Conservation (phyloP, 2,329 filamentous ascomycete species). For the Botrytis fabae region DNA sequence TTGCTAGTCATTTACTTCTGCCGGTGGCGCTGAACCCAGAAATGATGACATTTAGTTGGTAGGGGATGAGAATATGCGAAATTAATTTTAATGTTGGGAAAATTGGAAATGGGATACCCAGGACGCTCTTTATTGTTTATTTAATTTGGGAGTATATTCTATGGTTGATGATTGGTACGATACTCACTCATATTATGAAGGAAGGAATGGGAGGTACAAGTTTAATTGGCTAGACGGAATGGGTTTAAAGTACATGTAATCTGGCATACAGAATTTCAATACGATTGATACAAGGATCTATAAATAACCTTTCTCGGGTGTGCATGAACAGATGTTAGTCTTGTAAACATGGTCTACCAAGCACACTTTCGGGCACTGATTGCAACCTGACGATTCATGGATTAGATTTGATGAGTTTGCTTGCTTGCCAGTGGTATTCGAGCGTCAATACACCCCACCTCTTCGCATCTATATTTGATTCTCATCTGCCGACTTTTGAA, state of each 20-base stretch:
- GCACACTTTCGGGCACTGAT: neutral
- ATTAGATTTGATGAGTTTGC: neutral
- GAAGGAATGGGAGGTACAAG: neutral
- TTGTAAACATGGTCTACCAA: neutral
- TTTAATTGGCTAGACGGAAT: slow-evolving; percentile 3
- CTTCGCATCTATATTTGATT: neutral
- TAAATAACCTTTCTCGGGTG: neutral
- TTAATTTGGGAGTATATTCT: neutral
- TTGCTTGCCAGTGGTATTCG: neutral
- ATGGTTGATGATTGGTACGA: neutral
- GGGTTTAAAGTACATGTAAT: slow-evolving; percentile 8
- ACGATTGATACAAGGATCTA: too few relatives aligned
- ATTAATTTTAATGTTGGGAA: neutral
- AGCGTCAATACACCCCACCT: neutral
- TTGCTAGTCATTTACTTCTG: slow-evolving; percentile 21
- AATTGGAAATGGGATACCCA: neutral
- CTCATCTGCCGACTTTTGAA: neutral
- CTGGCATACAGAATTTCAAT: neutral
- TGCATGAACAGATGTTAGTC: neutral
- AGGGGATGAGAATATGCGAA: neutral
- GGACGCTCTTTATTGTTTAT: neutral
- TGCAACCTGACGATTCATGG: neutral
- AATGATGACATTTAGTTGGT: slow-evolving; percentile 25
- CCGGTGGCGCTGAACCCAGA: slow-evolving; percentile 20
- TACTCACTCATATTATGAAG: neutral